Conservation (phyloP, 768 basidiomycete genomes). For the Leccinum ochraceum region DNA sequence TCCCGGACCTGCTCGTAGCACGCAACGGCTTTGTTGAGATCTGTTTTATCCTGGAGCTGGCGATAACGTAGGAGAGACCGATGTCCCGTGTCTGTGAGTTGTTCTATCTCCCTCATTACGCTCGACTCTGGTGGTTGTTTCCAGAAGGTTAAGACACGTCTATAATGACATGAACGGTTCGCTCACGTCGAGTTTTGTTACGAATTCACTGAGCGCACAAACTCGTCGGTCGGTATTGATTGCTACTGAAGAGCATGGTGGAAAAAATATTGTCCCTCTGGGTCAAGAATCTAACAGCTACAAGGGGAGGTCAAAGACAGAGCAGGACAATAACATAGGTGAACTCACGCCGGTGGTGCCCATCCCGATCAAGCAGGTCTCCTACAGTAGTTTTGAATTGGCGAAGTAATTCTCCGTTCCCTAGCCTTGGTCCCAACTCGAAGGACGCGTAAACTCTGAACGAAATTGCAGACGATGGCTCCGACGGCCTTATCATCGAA, state of each 20-base stretch:
- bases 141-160: not conserved
- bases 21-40: not conserved
- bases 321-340: not conserved
- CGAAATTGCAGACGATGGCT: not conserved
- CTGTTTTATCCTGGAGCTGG: not conserved
- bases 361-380: not conserved
- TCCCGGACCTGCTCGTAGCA: not conserved
- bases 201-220: not conserved
- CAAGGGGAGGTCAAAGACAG: not conserved
- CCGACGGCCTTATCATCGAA: not conserved
- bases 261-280: not conserved
- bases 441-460: not conserved
- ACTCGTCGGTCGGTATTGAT: not conserved
- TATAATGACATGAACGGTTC: not conserved
- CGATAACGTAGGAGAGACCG: not conserved
- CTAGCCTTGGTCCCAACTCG: not conserved
- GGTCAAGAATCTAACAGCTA: not conserved
- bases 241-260: not conserved
- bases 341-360: not conserved
- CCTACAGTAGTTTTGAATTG: not conserved
- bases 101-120: not conserved
- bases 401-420: not conserved
- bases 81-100: not conserved
- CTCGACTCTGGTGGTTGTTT: not conserved
- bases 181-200: not conserved